A percentile compares a stretch with the other conserved stretches of the same genome.
phyloP scores from a whole-genome alignment of 805 yeast genomes.

The Wickerhamomyces ciferrii region DNA sequence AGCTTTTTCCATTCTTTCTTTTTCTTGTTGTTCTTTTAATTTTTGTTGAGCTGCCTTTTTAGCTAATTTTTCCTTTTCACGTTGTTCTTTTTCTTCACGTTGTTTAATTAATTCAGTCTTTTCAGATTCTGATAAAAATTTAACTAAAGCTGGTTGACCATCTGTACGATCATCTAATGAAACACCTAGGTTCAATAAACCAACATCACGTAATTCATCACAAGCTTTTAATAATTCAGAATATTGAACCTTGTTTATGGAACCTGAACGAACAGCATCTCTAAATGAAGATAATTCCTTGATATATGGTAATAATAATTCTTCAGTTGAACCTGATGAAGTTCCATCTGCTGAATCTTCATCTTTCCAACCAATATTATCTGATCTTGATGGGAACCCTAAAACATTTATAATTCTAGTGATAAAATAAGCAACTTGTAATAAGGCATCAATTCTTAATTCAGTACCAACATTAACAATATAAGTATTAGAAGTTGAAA shows the following conservation, averaged over 20 bases:
- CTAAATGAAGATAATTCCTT: slow-evolving; percentile 75
- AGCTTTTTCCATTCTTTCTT: slow-evolving; percentile 60
- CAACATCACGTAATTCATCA: slow-evolving; percentile 69
- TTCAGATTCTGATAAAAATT: slow-evolving; percentile 70
- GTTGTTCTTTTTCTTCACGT: slow-evolving; percentile 52
- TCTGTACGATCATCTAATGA: slow-evolving; percentile 84
- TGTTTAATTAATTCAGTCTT: slow-evolving; percentile 51
- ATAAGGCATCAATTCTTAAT: slow-evolving; percentile 58
- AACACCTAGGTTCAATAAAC: slow-evolving; percentile 69
- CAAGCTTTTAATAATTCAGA: slow-evolving; percentile 57
- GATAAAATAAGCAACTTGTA: slow-evolving; percentile 61
- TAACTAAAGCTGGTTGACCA: slow-evolving; percentile 75
- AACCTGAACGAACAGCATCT: slow-evolving; percentile 70
- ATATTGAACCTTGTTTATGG: slow-evolving; percentile 54
- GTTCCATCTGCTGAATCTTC: slow-evolving; percentile 18
- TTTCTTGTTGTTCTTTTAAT: slow-evolving; percentile 56
- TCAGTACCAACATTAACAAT: slow-evolving; percentile 48
- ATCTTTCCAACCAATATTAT: slow-evolving; percentile 78
- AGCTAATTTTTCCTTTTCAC: slow-evolving; percentile 49
- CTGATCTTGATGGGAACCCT: slow-evolving; percentile 71
- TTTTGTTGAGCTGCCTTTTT: slow-evolving; percentile 54
- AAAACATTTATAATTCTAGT: slow-evolving; percentile 64
- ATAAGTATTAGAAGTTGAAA: slow-evolving; percentile 69
- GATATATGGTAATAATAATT: slow-evolving; percentile 71
- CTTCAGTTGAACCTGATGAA: slow-evolving; percentile 41